Evolutionary conservation across 2,329 filamentous ascomycete genomes (phyloP), one percentile per base, ranked within the genome.

Genomic region (Aspergillus neoniger): DNA sequence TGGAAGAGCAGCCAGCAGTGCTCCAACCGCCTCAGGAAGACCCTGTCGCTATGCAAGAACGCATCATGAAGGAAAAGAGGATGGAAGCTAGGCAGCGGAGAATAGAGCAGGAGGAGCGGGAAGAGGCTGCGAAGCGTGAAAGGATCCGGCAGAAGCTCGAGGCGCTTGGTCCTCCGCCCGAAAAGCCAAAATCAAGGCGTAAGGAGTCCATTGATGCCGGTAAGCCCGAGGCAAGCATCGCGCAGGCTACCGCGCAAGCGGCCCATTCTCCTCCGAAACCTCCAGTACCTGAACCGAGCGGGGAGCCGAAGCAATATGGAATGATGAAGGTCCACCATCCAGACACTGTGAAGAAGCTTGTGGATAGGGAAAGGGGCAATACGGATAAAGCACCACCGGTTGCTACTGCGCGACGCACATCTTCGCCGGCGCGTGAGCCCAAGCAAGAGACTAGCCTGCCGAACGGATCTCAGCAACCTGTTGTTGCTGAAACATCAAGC

Each of bases 241-340:
- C 67, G 38, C 39, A 69, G 32, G 51, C 67, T 53, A 51, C 75
- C 32, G 68, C 74, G 48, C 66, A 76, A n/a, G 68, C 73, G 23
- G 74, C 79, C 58, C 76, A 78, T 32, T 83, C 82, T n/a, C 83
- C 84, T 36, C 84, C 85, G 1, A 86, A 86, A 65, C 84, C 84
- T 39, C 84, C 84, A 38, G 80, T 85, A 25, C 84, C 84, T 7
- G 81, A 84, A 58, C 81, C 84, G 14, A 83, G 81, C 57, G 83
- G 83, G 32, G 83, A 83, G 63, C 80, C 85, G 23, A 83, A 84
- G 60, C 84, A 86, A 67, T 86, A 86, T 72, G 84, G 84, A 47
- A 82, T 86, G 81, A 86, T 86, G 81, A 86, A 85, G 71, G 81
- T 86, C 9, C 84, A 86, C 69, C 82, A 83, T 66, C 78, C 84